phyloP scores from a whole-genome alignment of 768 basidiomycete species.

The Chlorophyllum brunneum region DNA sequence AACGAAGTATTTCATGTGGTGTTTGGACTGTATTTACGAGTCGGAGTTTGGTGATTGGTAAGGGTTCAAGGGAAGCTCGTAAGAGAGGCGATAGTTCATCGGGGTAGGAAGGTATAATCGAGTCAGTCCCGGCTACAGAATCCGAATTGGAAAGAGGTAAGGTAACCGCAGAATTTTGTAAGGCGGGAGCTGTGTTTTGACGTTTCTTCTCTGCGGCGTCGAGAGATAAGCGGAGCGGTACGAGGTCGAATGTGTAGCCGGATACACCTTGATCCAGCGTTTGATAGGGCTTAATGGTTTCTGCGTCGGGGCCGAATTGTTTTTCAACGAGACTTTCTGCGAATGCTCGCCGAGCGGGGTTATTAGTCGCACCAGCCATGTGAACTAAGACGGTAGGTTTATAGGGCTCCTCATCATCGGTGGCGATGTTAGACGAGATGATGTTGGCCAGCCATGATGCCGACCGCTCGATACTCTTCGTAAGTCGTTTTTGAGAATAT shows the following conservation, averaged over 20 bases:
- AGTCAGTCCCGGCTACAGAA: slow-evolving; percentile 1
- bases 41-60: slow-evolving; percentile 59
- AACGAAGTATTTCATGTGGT: slow-evolving; percentile 73
- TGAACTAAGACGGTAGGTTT: slow-evolving; percentile 48
- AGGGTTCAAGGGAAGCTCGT: slow-evolving; percentile 50
- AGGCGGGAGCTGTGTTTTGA: background rate
- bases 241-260: slow-evolving; percentile 72
- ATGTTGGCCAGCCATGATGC: slow-evolving; percentile 58
- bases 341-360: slow-evolving; percentile 61
- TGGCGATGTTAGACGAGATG: slow-evolving; percentile 26
- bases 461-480: slow-evolving; percentile 72
- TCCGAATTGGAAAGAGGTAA: background rate
- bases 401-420: background rate
- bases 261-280: slow-evolving; percentile 64
- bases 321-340: slow-evolving; percentile 52
- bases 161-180: background rate
- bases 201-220: slow-evolving; percentile 16
- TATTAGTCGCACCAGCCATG: slow-evolving; percentile 59
- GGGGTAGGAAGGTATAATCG: slow-evolving; percentile 12
- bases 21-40: slow-evolving; percentile 50
- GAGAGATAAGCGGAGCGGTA: slow-evolving; percentile 37
- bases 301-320: slow-evolving; percentile 52
- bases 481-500: slow-evolving; percentile 73
- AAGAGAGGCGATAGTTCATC: slow-evolving; percentile 39
- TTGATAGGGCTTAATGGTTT: slow-evolving; percentile 43